Base-by-base conservation (phyloP, 441 rosid genomes). In the Populus trichocarpa region DNA sequence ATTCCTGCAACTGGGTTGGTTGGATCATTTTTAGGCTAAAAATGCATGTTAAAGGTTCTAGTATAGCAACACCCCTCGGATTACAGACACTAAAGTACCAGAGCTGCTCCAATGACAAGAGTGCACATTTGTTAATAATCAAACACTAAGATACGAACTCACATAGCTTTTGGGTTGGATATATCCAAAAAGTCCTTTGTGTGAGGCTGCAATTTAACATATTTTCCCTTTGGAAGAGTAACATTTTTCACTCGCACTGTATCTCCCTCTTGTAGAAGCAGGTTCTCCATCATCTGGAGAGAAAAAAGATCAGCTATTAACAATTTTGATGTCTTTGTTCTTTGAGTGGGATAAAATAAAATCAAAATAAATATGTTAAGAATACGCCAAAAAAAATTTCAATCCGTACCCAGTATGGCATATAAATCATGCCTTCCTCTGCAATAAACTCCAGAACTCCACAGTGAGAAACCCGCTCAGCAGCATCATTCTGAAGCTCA, bases 381-480 rank as follows among this genome's bases (percentile, higher is more conserved):
- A 64, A 30, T 26, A 5, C 42, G 8, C 5, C 64, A 28, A 50
- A 57, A 40, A 36, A 6, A 30, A 66, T 14, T 30, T 30, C 12
- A 77, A 33, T 66, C 57, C 86, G 32, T 81, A 95, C 99, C 99
- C 99, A 95, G 78, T 92, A 95, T 36, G 99, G 98, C 99, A 95
- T 91, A 80, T 93, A 95, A 72, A 95, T 95, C 98, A 93, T 91
- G 83, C 99, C 99, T 87, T 95, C 99, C 83, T 95, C 99, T 22
- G 99, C 99, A 85, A 95, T 91, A 80, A 95, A 95, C 88, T 95
- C 99, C 23, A 95, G 88, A 77, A 95, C 99, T 59, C 99, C 98
- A 89, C 99, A 95, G 77, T 93, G 99, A 4, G 99, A 90, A 69
- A 88, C 89, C 70, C 98, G 89, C 78, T 89, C 98, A 84, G 90